Evolutionary conservation across 1,139 yeast genomes (phyloP).

Genomic region (Suhomyces taliae): DNA sequence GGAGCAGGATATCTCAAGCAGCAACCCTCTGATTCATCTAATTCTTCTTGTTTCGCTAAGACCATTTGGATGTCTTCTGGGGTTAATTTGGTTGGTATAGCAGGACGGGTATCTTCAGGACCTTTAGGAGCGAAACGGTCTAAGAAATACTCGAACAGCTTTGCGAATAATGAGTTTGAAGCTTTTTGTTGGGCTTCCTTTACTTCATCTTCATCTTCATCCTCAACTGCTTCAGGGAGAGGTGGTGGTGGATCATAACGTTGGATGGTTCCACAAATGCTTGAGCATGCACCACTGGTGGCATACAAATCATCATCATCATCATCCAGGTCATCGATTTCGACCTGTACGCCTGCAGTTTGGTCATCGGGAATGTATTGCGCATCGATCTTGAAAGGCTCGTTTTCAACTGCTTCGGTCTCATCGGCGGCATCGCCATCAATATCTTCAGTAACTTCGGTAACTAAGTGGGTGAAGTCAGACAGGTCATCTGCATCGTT

Average conservation of each 20-base stretch:
- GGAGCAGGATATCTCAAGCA: neutral
- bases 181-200: too few relatives aligned
- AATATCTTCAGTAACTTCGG: conserved; percentile 3
- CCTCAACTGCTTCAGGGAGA: neutral
- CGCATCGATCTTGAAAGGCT: conserved; percentile 2
- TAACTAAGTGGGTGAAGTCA: conserved; percentile 7
- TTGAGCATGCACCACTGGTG: neutral
- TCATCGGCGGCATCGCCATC: conserved; percentile 4
- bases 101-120: neutral
- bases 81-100: neutral
- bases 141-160: conserved; percentile 4
- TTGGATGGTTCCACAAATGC: conserved; percentile 3
- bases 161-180: neutral
- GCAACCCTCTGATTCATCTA: neutral
- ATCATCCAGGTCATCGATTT: conserved; percentile 3
- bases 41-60: neutral
- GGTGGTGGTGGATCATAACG: conserved; percentile 3
- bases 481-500: conserved; percentile 1
- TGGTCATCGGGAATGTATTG: neutral
- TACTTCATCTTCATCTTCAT: neutral
- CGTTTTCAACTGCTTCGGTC: conserved; percentile 4
- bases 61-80: neutral
- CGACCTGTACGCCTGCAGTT: neutral
- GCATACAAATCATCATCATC: conserved; percentile 4
- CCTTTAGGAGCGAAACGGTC: neutral